Percentiles rank a stretch among this genome's conserved stretches.
Conservation (phyloP, 2,329 filamentous ascomycete genomes). For the Fusarium tupiense region DNA sequence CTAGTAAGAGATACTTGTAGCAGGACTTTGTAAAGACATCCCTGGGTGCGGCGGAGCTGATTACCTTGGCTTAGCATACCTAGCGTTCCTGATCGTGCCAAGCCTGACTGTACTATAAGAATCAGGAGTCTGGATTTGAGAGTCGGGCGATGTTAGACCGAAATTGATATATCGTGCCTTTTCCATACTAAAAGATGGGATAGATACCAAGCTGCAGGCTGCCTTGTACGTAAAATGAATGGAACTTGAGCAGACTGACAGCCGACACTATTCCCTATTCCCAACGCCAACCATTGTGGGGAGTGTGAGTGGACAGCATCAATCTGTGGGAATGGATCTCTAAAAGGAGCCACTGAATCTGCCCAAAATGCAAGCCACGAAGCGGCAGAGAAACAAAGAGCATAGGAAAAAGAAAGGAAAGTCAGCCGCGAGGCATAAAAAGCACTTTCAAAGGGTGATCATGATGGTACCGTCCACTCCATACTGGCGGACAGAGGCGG, state of each 20-base stretch:
- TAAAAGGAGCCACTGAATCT: conserved; percentile 25
- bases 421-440: background rate
- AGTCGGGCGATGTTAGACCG: background rate
- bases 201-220: background rate
- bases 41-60: background rate
- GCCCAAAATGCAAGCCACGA: conserved; percentile 19
- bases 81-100: conserved; percentile 12
- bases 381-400: conserved; percentile 11
- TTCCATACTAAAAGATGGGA: background rate
- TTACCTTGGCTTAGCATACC: background rate
- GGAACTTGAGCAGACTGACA: background rate
- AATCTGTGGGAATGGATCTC: conserved; percentile 30
- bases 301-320: conserved; percentile 29
- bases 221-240: conserved; percentile 23
- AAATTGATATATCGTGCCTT: background rate
- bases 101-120: background rate
- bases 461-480: background rate
- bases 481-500: background rate
- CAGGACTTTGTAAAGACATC: background rate
- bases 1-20: conserved; percentile 17
- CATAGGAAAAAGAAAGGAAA: conserved; percentile 10
- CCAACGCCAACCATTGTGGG: conserved; percentile 9
- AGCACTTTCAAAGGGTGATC: background rate
- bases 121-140: background rate
- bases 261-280: conserved; percentile 2